phyloP scores from a whole-genome alignment of 768 basidiomycete species.

The Favolaschia claudopus region DNA sequence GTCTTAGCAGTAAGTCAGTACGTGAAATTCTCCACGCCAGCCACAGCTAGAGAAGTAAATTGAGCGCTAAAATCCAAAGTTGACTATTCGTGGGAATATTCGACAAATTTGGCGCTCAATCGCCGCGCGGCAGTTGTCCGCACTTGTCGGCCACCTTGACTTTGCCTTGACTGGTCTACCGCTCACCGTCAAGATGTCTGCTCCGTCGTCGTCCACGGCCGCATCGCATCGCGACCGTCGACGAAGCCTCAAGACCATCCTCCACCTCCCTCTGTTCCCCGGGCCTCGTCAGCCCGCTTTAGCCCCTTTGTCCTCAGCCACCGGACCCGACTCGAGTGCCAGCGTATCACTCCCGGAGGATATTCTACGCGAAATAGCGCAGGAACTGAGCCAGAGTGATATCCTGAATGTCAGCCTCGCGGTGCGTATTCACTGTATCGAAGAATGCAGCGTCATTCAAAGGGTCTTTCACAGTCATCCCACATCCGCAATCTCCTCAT shows the following conservation, averaged over 20 bases:
- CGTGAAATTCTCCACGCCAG: too few relatives aligned
- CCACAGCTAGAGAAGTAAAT: too few relatives aligned
- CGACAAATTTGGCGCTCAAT: too few relatives aligned
- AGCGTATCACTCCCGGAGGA: conserved; percentile 47
- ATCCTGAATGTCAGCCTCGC: conserved; percentile 51
- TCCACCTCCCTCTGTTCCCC: conserved; percentile 42
- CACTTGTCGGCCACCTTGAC: too few relatives aligned
- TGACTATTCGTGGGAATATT: too few relatives aligned
- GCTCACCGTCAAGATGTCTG: background rate
- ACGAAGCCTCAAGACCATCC: conserved; percentile 44
- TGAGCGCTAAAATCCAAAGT: too few relatives aligned
- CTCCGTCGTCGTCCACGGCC: background rate
- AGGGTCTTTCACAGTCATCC: conserved; percentile 38
- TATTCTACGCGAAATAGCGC: conserved; percentile 47
- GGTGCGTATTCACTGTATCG: conserved; percentile 36
- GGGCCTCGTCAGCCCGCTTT: conserved; percentile 36
- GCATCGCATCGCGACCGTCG: conserved; percentile 34
- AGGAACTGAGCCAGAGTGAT: conserved; percentile 43
- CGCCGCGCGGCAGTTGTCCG: too few relatives aligned
- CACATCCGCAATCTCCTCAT: conserved; percentile 33
- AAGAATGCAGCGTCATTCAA: conserved; percentile 8
- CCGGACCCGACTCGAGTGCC: conserved; percentile 16
- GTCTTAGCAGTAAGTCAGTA: too few relatives aligned
- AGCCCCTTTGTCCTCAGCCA: conserved; percentile 30
- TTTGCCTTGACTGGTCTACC: too few relatives aligned